A percentile compares a stretch with the other conserved stretches of the same genome.
phyloP scores from a whole-genome alignment of 2,329 filamentous ascomycete genomes.

The Aureobasidium leucospermi region DNA sequence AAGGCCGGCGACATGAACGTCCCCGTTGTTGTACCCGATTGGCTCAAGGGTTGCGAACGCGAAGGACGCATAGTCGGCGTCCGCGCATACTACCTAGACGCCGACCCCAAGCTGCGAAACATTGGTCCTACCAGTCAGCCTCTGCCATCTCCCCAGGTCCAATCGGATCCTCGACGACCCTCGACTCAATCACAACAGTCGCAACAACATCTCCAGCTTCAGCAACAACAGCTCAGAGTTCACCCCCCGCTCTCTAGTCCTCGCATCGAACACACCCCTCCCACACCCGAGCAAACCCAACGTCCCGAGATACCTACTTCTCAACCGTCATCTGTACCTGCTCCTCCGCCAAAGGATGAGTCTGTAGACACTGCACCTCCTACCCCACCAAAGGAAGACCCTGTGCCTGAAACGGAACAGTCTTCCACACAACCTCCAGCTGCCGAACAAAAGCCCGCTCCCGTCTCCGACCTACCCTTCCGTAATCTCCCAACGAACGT shows the following conservation, averaged over 20 bases:
- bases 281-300: slow-evolving; percentile 38
- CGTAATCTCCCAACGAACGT: slow-evolving; percentile 25
- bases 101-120: slow-evolving; percentile 58
- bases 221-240: slow-evolving; percentile 22
- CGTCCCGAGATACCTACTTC: slow-evolving; percentile 11
- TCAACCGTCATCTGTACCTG: slow-evolving; percentile 19
- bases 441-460: neutral
- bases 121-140: slow-evolving; percentile 33
- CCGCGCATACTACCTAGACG: slow-evolving; percentile 91
- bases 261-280: slow-evolving; percentile 43
- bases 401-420: slow-evolving; percentile 21
- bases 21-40: slow-evolving; percentile 91
- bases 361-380: slow-evolving; percentile 18
- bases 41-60: slow-evolving; percentile 93
- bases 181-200: slow-evolving; percentile 6
- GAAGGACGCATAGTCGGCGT: slow-evolving; percentile 90
- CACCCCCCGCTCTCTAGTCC: slow-evolving; percentile 32
- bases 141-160: slow-evolving; percentile 12
- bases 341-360: slow-evolving; percentile 23
- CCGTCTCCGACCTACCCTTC: slow-evolving; percentile 5
- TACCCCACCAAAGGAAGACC: slow-evolving; percentile 27
- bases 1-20: slow-evolving; percentile 98
- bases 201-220: slow-evolving; percentile 18
- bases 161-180: neutral
- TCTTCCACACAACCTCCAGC: neutral